Base-by-base conservation (phyloP, 805 yeast species). In the Barnettozyma californica region DNA sequence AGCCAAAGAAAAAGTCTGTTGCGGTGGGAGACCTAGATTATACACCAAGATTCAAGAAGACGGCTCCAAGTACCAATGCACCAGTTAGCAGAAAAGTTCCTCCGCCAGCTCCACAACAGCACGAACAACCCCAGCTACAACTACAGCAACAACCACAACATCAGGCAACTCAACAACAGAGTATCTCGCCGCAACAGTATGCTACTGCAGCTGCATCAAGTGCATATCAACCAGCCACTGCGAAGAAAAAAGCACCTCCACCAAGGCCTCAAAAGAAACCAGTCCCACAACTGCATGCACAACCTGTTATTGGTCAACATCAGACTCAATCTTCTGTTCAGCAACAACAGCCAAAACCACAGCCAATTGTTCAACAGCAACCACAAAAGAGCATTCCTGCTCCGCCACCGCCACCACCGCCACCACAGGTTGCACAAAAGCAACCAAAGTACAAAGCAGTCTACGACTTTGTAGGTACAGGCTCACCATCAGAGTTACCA, bases 401-500 rank as follows among this genome's bases (percentile, higher is more conserved):
- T 2, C 79, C 84, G 1, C 87, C 91, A 1, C 90, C 96, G 8
- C 90, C 95, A 0, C 84, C 89, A 5, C 84, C 90, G 1, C 81
- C 85, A 2, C 74, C 83, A 0, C 68, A 74, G 4, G 75, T 78
- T 2, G 69, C 73, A 48, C 86, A 90, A 1, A 74, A 82, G 45
- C 79, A 71, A 61, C 96, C 97, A 25, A 84, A 87, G 3, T 94
- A 74, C 65, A 82, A 81, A 59, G 98, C 95, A 0, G 79, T 88
- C 35, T 92, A 86, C 63, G 97, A 90, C 57, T 92, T 87, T 66
- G 85, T 83, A 19, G 97, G 97, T 7, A 78, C 90, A 1, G 94
- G 92, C 16, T 76, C 84, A 13, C 83, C 95, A 1, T 83, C 94
- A 9, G 90, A 83, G 58, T 72, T 91, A 50, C 89, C 97, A 7